phyloP scores from a whole-genome alignment of 2,329 filamentous ascomycete species.

The Xenoacremonium recifei region DNA sequence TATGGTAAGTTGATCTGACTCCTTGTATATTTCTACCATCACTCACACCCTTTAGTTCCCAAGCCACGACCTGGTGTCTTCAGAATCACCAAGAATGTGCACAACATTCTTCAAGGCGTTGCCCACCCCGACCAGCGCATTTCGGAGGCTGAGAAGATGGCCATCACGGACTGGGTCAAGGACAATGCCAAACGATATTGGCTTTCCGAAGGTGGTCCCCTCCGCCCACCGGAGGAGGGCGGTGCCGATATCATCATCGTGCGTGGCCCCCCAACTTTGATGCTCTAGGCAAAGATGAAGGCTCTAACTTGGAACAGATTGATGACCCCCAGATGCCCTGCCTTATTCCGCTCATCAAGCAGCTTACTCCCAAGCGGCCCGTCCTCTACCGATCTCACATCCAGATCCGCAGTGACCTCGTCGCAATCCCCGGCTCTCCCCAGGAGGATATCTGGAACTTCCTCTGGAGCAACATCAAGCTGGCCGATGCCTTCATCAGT shows the following conservation, averaged over 20 bases:
- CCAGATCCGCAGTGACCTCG: conserved; percentile 74
- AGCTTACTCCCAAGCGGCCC: conserved; percentile 67
- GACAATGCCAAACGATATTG: conserved; percentile 76
- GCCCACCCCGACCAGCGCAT: conserved; percentile 64
- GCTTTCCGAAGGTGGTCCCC: conserved; percentile 65
- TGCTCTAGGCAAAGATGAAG: background rate
- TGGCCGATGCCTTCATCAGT: conserved; percentile 76
- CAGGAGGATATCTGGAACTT: conserved; percentile 74
- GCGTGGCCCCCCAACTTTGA: conserved; percentile 22
- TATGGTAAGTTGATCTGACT: conserved; percentile 47
- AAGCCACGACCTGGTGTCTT: conserved; percentile 79
- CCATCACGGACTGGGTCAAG: conserved; percentile 69
- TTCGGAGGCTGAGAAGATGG: conserved; percentile 56
- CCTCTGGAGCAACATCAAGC: conserved; percentile 69
- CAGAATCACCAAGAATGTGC: conserved; percentile 80
- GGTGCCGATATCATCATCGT: conserved; percentile 74
- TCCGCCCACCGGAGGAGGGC: conserved; percentile 62
- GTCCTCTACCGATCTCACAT: conserved; percentile 83
- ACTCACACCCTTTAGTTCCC: conserved; percentile 51
- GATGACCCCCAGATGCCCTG: conserved; percentile 85
- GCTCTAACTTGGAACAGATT: conserved; percentile 41
- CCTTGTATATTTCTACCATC: background rate
- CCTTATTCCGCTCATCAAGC: conserved; percentile 73
- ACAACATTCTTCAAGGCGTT: conserved; percentile 85
- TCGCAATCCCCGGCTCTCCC: conserved; percentile 59